Percentiles rank a stretch among this genome's conserved stretches.
Conservation (phyloP, 1,284 basidiomycete species). For the Rhodofomes roseus region DNA sequence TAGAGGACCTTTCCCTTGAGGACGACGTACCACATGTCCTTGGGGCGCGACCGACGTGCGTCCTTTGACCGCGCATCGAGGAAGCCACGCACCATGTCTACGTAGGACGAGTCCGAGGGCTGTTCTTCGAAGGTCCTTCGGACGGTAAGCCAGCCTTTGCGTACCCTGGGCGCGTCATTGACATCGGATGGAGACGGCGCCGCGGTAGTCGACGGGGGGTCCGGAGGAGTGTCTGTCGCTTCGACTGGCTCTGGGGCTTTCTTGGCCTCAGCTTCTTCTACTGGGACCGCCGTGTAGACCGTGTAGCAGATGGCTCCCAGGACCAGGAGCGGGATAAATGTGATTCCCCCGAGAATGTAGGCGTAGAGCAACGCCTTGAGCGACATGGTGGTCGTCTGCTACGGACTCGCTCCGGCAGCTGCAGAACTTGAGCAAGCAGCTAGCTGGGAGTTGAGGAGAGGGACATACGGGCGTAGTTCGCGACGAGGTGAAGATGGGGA, state of each 20-base stretch:
- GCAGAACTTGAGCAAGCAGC: neutral
- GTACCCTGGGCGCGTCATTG: conserved; percentile 59
- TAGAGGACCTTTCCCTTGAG: conserved; percentile 88
- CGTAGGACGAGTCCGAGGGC: conserved; percentile 58
- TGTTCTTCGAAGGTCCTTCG: conserved; percentile 76
- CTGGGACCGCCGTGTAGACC: conserved; percentile 75
- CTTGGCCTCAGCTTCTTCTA: conserved; percentile 29
- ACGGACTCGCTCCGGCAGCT: neutral
- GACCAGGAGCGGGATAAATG: conserved; percentile 76
- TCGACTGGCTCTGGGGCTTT: conserved; percentile 10
- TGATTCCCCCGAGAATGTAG: conserved; percentile 85
- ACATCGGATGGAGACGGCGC: conserved; percentile 33
- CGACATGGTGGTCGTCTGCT: conserved; percentile 39
- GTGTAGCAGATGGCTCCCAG: conserved; percentile 53
- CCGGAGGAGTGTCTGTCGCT: neutral
- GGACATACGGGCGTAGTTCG: neutral
- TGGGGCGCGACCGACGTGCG: conserved; percentile 72
- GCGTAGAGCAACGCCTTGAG: conserved; percentile 69
- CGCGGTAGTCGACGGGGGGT: conserved; percentile 23
- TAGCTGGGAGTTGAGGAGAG: neutral
- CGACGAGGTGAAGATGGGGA: conserved; percentile 4
- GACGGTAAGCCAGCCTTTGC: conserved; percentile 84
- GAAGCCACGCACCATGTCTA: conserved; percentile 68
- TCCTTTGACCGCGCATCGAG: conserved; percentile 75
- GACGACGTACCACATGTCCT: conserved; percentile 86